Conservation (phyloP, 257 asterid genomes). For the Primulina huaijiensis region DNA sequence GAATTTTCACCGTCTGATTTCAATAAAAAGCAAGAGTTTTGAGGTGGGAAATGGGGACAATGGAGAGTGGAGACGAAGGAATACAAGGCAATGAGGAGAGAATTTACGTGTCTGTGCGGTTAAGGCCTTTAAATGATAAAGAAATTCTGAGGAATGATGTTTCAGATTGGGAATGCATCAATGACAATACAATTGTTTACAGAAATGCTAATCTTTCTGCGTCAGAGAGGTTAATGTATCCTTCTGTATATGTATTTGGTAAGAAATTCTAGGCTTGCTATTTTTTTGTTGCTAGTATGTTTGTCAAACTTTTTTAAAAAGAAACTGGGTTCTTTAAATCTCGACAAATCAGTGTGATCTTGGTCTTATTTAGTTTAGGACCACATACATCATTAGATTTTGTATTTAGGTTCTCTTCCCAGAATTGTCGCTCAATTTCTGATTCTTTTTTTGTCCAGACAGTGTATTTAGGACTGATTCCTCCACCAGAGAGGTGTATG, state of each 20-base stretch:
- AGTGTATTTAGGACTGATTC: conserved; percentile 71
- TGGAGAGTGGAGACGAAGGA: conserved; percentile 10
- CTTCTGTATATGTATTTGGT: conserved; percentile 74
- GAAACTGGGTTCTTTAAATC: neutral
- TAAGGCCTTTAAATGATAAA: conserved; percentile 71
- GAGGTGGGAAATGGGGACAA: conserved; percentile 11
- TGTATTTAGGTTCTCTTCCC: no score
- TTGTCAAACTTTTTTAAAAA: neutral
- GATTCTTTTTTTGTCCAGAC: conserved; percentile 37
- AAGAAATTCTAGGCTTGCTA: conserved; percentile 26
- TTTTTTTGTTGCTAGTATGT: neutral
- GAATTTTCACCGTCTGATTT: neutral
- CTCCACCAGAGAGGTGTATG: conserved; percentile 83
- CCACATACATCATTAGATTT: neutral
- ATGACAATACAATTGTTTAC: conserved; percentile 58
- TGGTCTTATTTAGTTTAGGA: neutral
- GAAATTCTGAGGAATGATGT: conserved; percentile 58
- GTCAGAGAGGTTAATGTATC: conserved; percentile 52
- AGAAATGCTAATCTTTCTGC: conserved; percentile 51
- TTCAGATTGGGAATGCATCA: conserved; percentile 89
- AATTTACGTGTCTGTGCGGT: conserved; percentile 69
- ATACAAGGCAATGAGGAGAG: conserved; percentile 38
- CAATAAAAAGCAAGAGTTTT: neutral
- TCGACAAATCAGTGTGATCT: neutral
- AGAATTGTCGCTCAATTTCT: neutral